phyloP scores from a whole-genome alignment of 208 protist genomes.

The Novymonas esmeraldas region DNA sequence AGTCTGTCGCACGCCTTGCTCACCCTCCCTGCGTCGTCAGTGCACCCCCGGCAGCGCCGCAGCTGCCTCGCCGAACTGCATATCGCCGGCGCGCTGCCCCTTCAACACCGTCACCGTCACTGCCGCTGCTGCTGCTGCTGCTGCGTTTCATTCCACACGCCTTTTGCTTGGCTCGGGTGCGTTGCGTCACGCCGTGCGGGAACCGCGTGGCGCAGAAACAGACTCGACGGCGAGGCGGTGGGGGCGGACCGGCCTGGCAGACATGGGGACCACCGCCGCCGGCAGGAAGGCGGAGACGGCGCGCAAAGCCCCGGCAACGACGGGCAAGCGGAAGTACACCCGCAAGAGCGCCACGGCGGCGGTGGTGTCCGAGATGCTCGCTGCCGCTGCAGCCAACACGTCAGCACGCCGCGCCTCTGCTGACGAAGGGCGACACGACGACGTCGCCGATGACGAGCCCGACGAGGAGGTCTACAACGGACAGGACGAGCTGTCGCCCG shows the following conservation, averaged over 20 bases:
- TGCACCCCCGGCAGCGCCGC: neutral
- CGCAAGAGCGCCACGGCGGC: neutral
- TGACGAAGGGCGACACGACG: neutral
- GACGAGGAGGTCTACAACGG: constrained; percentile 20
- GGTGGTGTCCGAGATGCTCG: neutral
- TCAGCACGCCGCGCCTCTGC: too few relatives aligned
- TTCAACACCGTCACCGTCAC: neutral
- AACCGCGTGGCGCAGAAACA: too few relatives aligned
- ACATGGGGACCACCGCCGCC: neutral
- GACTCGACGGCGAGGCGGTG: too few relatives aligned
- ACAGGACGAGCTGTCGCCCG: constrained; percentile 21
- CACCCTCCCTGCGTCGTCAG: too few relatives aligned
- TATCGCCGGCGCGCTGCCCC: neutral
- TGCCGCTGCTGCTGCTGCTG: neutral
- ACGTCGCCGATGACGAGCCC: constrained; percentile 1
- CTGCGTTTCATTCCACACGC: neutral
- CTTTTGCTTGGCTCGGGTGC: neutral
- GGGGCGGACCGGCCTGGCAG: too few relatives aligned
- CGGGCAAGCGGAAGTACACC: constrained; percentile 14
- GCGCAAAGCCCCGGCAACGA: neutral
- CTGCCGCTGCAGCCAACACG: neutral
- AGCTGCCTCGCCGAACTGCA: neutral
- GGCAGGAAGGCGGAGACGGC: neutral
- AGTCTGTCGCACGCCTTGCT: neutral
- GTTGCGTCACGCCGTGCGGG: neutral